Evolutionary conservation across 345 rosid species (phyloP).

Genomic region (Acer saccharum): DNA sequence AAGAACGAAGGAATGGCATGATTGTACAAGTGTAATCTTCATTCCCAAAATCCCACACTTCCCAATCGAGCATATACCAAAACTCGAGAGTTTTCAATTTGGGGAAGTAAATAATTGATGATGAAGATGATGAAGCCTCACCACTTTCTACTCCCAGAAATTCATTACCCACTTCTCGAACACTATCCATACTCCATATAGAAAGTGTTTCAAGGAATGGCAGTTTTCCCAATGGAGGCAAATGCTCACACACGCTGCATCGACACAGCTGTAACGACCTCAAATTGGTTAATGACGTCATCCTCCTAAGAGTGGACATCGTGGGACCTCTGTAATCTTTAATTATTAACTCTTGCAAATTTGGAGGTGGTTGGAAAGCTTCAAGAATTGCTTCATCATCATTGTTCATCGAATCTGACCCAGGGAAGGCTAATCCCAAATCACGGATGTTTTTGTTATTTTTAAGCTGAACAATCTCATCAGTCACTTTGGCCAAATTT

Average conservation of each 20-base stretch:
- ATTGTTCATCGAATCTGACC: not conserved
- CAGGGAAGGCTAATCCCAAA: constrained; percentile 2
- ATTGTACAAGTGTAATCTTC: not conserved
- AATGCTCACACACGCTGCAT: not conserved
- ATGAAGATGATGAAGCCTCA: not conserved
- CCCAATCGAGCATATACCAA: accelerated
- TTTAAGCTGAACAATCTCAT: not conserved
- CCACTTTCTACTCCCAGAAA: not conserved
- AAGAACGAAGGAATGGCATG: not conserved
- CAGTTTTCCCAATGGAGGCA: not conserved
- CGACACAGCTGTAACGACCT: accelerated
- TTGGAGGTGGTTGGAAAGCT: constrained; percentile 19
- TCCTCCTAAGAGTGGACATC: constrained; percentile 14
- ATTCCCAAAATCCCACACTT: constrained; percentile 3
- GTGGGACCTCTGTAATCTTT: not conserved
- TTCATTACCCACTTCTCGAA: not conserved
- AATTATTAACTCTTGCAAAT: constrained; percentile 16
- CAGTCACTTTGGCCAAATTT: not conserved
- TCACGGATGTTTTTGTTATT: not conserved
- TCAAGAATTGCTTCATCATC: constrained; percentile 8
- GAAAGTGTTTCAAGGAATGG: not conserved
- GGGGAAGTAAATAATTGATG: not conserved
- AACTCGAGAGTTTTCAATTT: not conserved
- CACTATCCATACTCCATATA: accelerated
- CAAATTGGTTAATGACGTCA: not conserved